Conservation (phyloP, 768 basidiomycete genomes). For the Crassisporium funariophilum region DNA sequence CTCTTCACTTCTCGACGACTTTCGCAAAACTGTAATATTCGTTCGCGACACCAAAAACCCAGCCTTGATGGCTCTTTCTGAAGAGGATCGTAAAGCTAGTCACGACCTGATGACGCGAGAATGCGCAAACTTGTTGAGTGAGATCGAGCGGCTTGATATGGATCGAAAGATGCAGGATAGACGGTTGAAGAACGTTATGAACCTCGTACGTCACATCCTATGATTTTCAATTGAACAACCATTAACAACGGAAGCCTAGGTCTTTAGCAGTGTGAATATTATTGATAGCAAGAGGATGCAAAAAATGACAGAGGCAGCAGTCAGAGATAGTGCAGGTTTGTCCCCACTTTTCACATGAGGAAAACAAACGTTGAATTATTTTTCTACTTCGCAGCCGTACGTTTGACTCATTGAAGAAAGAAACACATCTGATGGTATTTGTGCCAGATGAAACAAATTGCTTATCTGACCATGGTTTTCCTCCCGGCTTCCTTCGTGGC, state of each 20-base stretch:
- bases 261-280: conserved; percentile 48
- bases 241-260: conserved; percentile 31
- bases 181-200: conserved; percentile 50
- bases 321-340: conserved; percentile 32
- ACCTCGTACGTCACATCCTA: conserved; percentile 31
- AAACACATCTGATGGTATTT: background rate
- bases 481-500: conserved; percentile 49
- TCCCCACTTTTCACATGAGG: background rate
- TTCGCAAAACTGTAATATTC: conserved; percentile 50
- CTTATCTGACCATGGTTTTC: conserved; percentile 57
- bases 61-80: conserved; percentile 39
- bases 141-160: conserved; percentile 51
- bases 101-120: conserved; percentile 41
- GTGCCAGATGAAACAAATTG: conserved; percentile 44
- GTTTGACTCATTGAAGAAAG: background rate
- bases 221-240: background rate
- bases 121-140: conserved; percentile 47
- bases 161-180: conserved; percentile 43
- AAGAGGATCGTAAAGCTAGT: conserved; percentile 19
- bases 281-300: conserved; percentile 46
- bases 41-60: conserved; percentile 51
- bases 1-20: conserved; percentile 53
- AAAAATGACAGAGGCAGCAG: conserved; percentile 39
- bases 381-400: conserved; percentile 8
- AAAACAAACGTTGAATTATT: background rate